These are phyloP conservation scores for Mallotus nudiflorus DNA, from an alignment of 345 rosid genomes.

Conservation along the genomic window DNA sequence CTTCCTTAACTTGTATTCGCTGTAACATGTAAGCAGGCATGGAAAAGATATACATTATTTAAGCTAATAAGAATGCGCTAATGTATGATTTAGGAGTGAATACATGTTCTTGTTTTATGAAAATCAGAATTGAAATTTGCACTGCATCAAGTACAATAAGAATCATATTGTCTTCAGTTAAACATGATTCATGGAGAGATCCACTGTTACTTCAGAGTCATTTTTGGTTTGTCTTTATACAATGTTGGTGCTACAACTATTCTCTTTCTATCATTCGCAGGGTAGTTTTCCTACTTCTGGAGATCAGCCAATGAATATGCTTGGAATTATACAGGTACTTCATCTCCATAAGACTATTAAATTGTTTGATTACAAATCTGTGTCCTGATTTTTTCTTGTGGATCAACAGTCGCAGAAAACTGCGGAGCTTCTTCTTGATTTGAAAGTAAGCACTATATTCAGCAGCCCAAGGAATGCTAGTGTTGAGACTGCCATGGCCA, in stretches of 20 bases:
- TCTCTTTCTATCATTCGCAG: slow-evolving; percentile 32
- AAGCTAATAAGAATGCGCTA: neutral
- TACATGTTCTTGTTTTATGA: too few relatives aligned
- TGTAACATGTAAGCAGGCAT: neutral
- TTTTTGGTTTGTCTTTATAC: neutral
- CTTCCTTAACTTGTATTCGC: neutral
- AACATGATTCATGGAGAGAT: neutral
- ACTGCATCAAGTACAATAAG: neutral
- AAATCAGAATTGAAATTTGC: too few relatives aligned
- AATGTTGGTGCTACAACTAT: neutral
- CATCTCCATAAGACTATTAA: slow-evolving; percentile 4
- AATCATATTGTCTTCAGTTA: neutral
- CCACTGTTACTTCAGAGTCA: neutral
- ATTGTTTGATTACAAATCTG: neutral
- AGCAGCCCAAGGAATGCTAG: slow-evolving; percentile 61
- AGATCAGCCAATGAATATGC: slow-evolving; percentile 71
- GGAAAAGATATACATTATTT: neutral
- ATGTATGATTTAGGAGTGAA: neutral
- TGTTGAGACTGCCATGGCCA: slow-evolving; percentile 56
- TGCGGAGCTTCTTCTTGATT: slow-evolving; percentile 90
- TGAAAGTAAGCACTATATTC: slow-evolving; percentile 56
- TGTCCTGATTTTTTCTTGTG: slow-evolving; percentile 24
- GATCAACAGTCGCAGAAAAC: slow-evolving; percentile 78
- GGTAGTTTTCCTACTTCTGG: slow-evolving; percentile 36
- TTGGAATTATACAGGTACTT: slow-evolving; percentile 79